Evolutionary conservation across 257 asterid genomes (phyloP), one percentile per base, ranked within the genome.

Genomic region (Przewalskia tangutica): DNA sequence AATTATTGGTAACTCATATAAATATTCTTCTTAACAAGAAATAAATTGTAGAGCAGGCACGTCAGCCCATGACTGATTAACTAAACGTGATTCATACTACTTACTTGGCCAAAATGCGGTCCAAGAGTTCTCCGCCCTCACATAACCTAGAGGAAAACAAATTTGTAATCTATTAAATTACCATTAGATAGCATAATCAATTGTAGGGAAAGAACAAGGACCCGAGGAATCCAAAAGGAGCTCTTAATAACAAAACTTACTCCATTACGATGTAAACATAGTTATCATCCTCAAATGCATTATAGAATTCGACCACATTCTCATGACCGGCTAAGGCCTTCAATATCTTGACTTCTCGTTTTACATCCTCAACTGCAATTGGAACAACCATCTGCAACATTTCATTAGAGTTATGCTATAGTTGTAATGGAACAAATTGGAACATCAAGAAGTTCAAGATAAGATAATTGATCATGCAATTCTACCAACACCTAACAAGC

Each of bases 111-210:
- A 93, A 88, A 55, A 93, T 93, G 79, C 97, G 97, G 82, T 93
- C 97, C 32, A 93, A 91, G 90, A 93, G 84, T 86, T 93, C 97
- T 53, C 97, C 97, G 20, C 97, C 97, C 82, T 93, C 97, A 51
- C 97, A 93, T 83, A 93, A 85, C 90, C 97, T 93, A 82, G 71
- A 80, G 6, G 46, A 67, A 73, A 32, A 79, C 20, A 40, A 32
- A 17, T 32, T 6, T 81, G 34, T 16, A 81, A 75, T 50, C 62
- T 16, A 27, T 75, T 54, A 50, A 50, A 62, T 75, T 8, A 32
- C 62, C 27, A 7, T 13, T 6, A 7, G 80, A 75, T 75, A 75
- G 27, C 46, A 8, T 75, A 51, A 75, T 75, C 62, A 16, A 75
- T 50, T 13, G 13, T 13, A 75, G 5, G 7, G 27, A 23, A 50